Evolutionary conservation across 208 protist species (phyloP).

Genomic region (Trypanosomatidae sp.): DNA sequence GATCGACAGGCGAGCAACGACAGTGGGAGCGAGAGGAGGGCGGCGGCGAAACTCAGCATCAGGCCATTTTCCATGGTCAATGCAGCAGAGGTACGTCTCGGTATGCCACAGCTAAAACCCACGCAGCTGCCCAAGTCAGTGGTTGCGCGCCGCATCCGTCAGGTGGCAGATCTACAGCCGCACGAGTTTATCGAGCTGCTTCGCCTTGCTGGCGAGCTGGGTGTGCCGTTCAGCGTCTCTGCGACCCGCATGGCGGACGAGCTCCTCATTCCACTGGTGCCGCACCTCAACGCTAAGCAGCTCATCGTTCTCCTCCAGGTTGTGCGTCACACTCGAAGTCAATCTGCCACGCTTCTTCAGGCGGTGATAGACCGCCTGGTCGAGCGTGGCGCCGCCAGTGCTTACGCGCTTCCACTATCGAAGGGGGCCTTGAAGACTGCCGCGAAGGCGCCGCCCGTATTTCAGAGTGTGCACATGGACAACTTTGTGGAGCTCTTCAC

Average conservation of each 20-base stretch:
- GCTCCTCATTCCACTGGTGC: constrained; percentile 59
- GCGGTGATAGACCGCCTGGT: constrained; percentile 33
- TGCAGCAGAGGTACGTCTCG: background rate
- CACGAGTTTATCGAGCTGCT: constrained; percentile 62
- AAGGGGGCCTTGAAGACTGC: constrained; percentile 46
- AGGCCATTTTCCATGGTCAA: background rate
- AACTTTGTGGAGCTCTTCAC: constrained; percentile 49
- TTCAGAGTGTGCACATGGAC: constrained; percentile 30
- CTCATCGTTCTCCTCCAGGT: constrained; percentile 39
- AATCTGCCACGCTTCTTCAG: constrained; percentile 42
- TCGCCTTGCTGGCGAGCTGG: constrained; percentile 57
- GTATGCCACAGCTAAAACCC: background rate
- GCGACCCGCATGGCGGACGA: constrained; percentile 37
- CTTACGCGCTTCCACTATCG: constrained; percentile 38
- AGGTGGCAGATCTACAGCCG: constrained; percentile 36
- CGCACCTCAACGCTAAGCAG: constrained; percentile 36
- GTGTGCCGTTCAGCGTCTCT: constrained; percentile 48
- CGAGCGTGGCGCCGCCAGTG: constrained; percentile 27
- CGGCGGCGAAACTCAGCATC: background rate
- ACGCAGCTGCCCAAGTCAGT: constrained; percentile 6
- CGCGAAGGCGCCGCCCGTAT: constrained; percentile 34
- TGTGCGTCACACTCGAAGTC: constrained; percentile 45
- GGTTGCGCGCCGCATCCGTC: constrained; percentile 29
- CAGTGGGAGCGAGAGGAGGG: background rate
- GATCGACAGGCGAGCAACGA: background rate